Base-by-base conservation (phyloP, 306 rosid genomes). In the Argentina anserina region DNA sequence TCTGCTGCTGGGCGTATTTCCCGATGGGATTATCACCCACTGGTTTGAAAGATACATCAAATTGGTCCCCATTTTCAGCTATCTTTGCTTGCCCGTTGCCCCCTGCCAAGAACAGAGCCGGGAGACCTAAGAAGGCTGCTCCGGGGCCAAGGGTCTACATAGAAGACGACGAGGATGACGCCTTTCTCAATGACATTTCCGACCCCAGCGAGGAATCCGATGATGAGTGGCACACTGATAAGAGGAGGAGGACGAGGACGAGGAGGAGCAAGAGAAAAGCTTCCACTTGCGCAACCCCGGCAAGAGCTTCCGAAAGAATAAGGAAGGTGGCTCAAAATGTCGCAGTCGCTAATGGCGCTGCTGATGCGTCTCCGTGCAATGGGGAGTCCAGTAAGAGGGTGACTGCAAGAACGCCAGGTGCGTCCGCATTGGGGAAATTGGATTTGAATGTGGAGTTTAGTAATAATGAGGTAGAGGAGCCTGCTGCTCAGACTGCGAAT, bases 381-480 rank as follows among this genome's bases (percentile, higher is more conserved):
- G 81, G 66, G 0, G 97, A 90, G 8, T 40, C 84, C n/a, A 81
- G 90, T 55, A 83, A 82, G 73, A 89, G 80, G 79, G 60, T 74
- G 7, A 75, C 28, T 42, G 72, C 83, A 4, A 84, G 86, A 85
- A 89, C 82, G 79, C 84, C 86, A 81, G 92, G 94, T 61, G 86
- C 84, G 5, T 86, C 83, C 11, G 87, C 86, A 65, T 72, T 89
- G 85, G 96, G 92, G 37, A 91, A 85, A 75, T 86, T 94, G 83
- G 99, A 94, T 84, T 86, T 94, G 89, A 94, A 94, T 87, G 97
- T 91, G 78, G 97, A 94, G 87, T 91, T 94, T 21, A 94, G 91
- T 70, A 94, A 91, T 72, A 91, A 91, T 76, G 98, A 94, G 85
- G 94, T 78, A 31, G 98, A 94, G 75, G 98, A 91, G 84, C 85